Conservation (phyloP, 306 rosid genomes). For the Vigna hirtella region DNA sequence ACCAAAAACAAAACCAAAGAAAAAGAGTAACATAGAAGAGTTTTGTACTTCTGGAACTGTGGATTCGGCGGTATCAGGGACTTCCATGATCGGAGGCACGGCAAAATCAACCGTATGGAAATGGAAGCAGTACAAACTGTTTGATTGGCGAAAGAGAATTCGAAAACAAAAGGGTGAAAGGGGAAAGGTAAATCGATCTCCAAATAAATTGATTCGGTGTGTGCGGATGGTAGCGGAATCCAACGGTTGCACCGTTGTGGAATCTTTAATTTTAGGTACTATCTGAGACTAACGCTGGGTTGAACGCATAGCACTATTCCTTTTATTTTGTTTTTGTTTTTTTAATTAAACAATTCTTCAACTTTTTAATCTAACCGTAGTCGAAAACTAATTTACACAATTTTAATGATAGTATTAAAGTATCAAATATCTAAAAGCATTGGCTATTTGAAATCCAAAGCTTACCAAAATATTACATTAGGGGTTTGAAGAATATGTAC, state of each 20-base stretch:
- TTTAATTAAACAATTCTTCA: no score
- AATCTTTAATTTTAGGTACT: background rate
- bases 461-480: no score
- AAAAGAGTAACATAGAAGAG: constrained; percentile 5
- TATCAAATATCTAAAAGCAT: no score
- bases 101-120: constrained; percentile 34
- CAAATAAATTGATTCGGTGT: constrained; percentile 17
- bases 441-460: no score
- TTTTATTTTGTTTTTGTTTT: no score
- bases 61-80: constrained; percentile 50
- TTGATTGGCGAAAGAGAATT: constrained; percentile 12
- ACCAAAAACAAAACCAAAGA: background rate
- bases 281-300: background rate
- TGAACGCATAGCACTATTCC: background rate
- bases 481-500: no score
- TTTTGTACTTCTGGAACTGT: constrained; percentile 47
- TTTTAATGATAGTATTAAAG: no score
- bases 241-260: constrained; percentile 34
- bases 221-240: background rate
- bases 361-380: no score
- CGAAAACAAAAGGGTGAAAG: background rate
- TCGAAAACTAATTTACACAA: no score
- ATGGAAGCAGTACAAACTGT: constrained; percentile 13
- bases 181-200: background rate
- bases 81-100: constrained; percentile 55